Percentiles rank a stretch among this genome's conserved stretches.
phyloP scores from a whole-genome alignment of 176 grass and related monocot species.

The Ensete glaucum region DNA sequence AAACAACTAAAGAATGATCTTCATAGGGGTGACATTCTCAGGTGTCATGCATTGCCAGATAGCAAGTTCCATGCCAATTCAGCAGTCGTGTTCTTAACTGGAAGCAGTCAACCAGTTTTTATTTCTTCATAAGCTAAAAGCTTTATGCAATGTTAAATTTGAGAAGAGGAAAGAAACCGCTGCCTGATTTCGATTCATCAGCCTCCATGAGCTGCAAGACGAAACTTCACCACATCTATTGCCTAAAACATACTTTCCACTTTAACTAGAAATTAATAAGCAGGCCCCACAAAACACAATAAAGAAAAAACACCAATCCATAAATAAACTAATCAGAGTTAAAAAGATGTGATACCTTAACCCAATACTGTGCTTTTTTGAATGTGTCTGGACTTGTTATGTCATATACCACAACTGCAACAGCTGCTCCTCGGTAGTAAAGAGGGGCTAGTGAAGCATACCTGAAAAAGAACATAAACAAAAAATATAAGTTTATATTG shows the following conservation, averaged over 20 bases:
- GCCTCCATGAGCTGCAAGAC: too few relatives aligned
- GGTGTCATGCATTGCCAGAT: too few relatives aligned
- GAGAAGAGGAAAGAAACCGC: too few relatives aligned
- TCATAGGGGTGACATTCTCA: too few relatives aligned
- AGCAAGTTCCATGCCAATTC: too few relatives aligned
- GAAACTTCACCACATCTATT: background rate
- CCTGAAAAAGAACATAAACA: conserved; percentile 29
- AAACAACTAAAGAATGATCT: too few relatives aligned
- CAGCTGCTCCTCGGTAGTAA: conserved; percentile 92
- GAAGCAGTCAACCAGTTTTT: too few relatives aligned
- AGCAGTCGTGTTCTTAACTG: too few relatives aligned
- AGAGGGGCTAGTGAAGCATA: conserved; percentile 93
- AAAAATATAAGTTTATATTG: background rate
- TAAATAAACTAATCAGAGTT: background rate
- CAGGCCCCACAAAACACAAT: background rate
- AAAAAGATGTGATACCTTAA: conserved; percentile 48
- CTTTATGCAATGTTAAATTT: too few relatives aligned
- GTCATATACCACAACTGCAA: conserved; percentile 84
- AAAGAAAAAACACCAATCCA: background rate
- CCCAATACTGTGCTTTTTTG: conserved; percentile 94
- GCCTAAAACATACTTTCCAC: background rate
- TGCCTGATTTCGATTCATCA: too few relatives aligned
- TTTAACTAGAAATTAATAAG: background rate
- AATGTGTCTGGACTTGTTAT: conserved; percentile 96
- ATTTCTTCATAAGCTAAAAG: too few relatives aligned